Evolutionary conservation across 2,329 filamentous ascomycete genomes (phyloP).

Genomic region (Cordyceps tenuipes): DNA sequence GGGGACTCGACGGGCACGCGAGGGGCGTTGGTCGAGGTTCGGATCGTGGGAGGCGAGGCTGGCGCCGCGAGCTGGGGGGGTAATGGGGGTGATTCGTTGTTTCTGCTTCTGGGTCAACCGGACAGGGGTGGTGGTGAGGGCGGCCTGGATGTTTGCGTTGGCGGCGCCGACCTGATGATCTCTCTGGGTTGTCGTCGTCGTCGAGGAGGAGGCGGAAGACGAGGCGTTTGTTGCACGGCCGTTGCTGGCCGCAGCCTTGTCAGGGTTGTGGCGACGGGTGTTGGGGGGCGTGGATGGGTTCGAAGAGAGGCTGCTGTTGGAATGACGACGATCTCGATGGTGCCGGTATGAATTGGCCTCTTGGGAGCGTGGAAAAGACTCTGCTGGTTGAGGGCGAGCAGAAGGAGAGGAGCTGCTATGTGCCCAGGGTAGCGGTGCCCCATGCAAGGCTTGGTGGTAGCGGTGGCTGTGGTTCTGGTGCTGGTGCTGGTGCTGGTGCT

Average conservation of each 20-base stretch:
- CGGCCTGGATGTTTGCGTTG: neutral
- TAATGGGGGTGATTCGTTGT: neutral
- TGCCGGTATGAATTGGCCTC: neutral
- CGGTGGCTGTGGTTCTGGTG: slow-evolving; percentile 18
- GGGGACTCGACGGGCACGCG: neutral
- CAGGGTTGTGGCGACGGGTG: slow-evolving; percentile 42
- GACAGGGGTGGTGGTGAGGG: neutral
- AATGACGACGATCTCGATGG: slow-evolving; percentile 28
- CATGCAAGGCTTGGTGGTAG: slow-evolving; percentile 13
- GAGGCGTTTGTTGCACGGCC: slow-evolving; percentile 24
- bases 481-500: slow-evolving; percentile 13
- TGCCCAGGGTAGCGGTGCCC: slow-evolving; percentile 1
- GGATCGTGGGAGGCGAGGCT: neutral
- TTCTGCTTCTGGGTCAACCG: neutral
- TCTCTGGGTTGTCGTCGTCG: neutral
- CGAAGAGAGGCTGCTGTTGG: slow-evolving; percentile 54
- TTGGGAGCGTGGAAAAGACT: neutral
- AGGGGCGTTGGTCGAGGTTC: neutral
- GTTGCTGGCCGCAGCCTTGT: slow-evolving; percentile 37
- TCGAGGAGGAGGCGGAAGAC: neutral
- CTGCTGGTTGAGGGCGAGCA: neutral
- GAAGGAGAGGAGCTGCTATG: neutral
- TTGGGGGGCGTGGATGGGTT: slow-evolving; percentile 39
- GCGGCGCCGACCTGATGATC: neutral
- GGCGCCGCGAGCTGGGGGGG: slow-evolving; percentile 3